Base-by-base conservation (phyloP, 768 basidiomycete genomes). In the Tricholomella constricta region DNA sequence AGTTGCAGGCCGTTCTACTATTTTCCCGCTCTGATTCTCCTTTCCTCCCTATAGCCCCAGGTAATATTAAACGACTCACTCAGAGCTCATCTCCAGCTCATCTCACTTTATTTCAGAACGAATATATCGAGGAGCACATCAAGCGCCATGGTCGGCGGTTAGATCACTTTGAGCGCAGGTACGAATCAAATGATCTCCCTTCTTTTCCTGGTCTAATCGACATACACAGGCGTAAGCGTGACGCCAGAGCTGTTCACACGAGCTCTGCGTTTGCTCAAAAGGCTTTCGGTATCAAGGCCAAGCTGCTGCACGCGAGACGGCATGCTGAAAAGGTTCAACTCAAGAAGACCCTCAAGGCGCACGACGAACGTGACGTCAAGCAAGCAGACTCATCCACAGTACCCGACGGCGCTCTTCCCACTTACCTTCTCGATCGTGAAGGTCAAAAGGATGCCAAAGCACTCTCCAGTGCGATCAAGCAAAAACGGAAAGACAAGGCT, bases 321-420 rank as follows among this genome's bases (percentile, higher is more conserved):
- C 93, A 98, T 75, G 85, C 92, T 26, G 92, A 99, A 74, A 99
- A 98, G 76, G 93, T 99, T 40, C 93, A 94, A 65, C 89, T 99
- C 76, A 96, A 94, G 75, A 99, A 98, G 79, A 95, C 94, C n/a
- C 88, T 99, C 72, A 98, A 97, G 71, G 94, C 94, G 9, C 97
- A 99, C 76, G 97, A 99, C 73, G 96, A 98, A 72, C 89, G 97
- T 56, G 94, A 98, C 66, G 85, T 98, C 76, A 99, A 98, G 75
- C 89, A 95, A 66, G 82, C 91, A 40, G 94, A 96, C 69, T 79
- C 86, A 1, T 86, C 86, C 1, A 78, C 88, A 15, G 83, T 87
- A 35, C 89, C 91, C 32, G 94, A 98, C 51, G 93, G 88, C 53
- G 97, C 97, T 41, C 78, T 98, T 26, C 97, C 97, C 17, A 88